These are phyloP conservation scores for Alternaria sp. DNA, from an alignment of 2,329 filamentous ascomycete genomes.

Conservation along the genomic window DNA sequence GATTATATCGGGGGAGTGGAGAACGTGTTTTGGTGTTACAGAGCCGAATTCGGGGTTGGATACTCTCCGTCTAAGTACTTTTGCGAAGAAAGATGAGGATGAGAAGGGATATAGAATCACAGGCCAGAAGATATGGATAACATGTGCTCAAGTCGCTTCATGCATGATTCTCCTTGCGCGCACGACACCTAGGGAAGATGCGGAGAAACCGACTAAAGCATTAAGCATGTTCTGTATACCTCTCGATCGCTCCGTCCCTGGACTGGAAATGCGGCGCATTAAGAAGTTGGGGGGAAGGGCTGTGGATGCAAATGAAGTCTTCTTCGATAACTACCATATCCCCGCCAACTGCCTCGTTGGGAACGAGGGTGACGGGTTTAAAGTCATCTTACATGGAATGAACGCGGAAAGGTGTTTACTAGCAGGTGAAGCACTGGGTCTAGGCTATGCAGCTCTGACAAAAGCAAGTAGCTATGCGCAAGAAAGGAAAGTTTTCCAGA, in stretches of 20 bases:
- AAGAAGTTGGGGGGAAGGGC: conserved; percentile 86
- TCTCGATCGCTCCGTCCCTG: conserved; percentile 67
- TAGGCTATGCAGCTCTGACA: conserved; percentile 73
- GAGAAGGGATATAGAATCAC: conserved; percentile 71
- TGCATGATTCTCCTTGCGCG: conserved; percentile 86
- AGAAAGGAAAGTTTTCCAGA: conserved; percentile 63
- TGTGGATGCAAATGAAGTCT: conserved; percentile 86
- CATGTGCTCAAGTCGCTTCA: conserved; percentile 79
- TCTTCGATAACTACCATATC: conserved; percentile 81
- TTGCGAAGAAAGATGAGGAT: conserved; percentile 54
- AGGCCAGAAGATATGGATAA: conserved; percentile 91
- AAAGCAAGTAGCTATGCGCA: conserved; percentile 58
- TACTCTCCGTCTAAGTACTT: conserved; percentile 69
- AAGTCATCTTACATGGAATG: conserved; percentile 65
- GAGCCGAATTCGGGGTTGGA: conserved; percentile 83
- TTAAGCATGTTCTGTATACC: conserved; percentile 84
- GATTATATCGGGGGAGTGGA: conserved; percentile 74
- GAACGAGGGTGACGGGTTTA: conserved; percentile 77
- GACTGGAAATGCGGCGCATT: conserved; percentile 74
- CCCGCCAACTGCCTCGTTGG: conserved; percentile 72
- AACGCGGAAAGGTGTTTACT: conserved; percentile 60
- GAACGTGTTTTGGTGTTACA: conserved; percentile 84
- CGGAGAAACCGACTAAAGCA: conserved; percentile 74
- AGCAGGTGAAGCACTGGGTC: conserved; percentile 79
- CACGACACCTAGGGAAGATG: conserved; percentile 73